These are phyloP conservation scores for Cutaneotrichosporon spelunceum DNA, from an alignment of 1,284 basidiomycete species.

Conservation along the genomic window DNA sequence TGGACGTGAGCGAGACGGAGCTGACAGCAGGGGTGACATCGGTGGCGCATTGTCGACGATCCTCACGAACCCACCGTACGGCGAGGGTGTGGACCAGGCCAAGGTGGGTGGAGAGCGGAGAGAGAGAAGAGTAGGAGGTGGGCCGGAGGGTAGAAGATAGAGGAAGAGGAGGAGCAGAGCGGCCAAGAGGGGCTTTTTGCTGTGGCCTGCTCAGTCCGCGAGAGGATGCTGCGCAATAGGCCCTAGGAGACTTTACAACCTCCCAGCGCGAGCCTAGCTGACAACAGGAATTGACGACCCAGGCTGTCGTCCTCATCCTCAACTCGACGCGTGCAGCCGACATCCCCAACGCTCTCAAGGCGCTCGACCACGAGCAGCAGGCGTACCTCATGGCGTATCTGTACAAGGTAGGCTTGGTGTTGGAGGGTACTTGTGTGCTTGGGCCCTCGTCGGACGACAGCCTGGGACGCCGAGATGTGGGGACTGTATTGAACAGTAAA, in stretches of 20 bases:
- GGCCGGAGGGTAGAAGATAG: too few species aligned
- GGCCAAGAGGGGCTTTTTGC: too few species aligned
- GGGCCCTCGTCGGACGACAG: too few species aligned
- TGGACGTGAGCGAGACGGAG: background rate
- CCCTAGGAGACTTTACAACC: too few species aligned
- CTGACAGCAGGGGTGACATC: slow-evolving; percentile 63
- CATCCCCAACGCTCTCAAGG: slow-evolving; percentile 71
- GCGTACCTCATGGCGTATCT: slow-evolving; percentile 97
- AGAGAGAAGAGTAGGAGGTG: background rate
- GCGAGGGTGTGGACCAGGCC: slow-evolving; percentile 77
- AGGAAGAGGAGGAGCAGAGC: too few species aligned
- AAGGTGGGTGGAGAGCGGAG: slow-evolving; percentile 60
- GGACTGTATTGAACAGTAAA: too few species aligned
- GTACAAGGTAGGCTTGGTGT: slow-evolving; percentile 63
- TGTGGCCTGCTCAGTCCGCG: too few species aligned
- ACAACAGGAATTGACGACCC: slow-evolving; percentile 68
- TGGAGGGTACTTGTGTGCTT: too few species aligned
- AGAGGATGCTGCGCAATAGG: too few species aligned
- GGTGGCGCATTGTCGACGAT: slow-evolving; percentile 66
- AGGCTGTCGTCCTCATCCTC: slow-evolving; percentile 83
- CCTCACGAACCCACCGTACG: slow-evolving; percentile 76
- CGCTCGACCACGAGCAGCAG: slow-evolving; percentile 73
- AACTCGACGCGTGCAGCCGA: slow-evolving; percentile 92
- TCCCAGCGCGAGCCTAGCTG: too few species aligned
- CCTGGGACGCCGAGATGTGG: too few species aligned